phyloP scores from a whole-genome alignment of 345 rosid genomes.

The Melaleuca quinquenervia region DNA sequence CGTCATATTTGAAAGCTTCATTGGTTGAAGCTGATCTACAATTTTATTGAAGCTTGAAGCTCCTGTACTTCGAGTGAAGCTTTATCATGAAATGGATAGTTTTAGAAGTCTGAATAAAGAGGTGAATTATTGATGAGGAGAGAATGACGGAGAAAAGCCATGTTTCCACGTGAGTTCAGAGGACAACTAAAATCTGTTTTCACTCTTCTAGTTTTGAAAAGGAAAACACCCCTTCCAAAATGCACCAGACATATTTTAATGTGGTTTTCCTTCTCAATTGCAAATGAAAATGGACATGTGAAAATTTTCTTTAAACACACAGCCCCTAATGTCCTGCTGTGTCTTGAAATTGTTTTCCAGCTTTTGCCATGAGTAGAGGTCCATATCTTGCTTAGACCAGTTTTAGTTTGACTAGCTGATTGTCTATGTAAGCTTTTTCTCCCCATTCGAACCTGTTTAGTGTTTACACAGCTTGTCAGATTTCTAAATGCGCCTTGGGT shows the following conservation, averaged over 20 bases:
- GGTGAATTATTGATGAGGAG: neutral
- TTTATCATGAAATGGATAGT: neutral
- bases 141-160: neutral
- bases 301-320: neutral
- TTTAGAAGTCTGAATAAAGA: neutral
- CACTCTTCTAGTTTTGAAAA: neutral
- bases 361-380: neutral
- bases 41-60: neutral
- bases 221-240: neutral
- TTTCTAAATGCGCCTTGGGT: neutral
- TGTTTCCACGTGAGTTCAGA: neutral
- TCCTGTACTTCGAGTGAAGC: neutral
- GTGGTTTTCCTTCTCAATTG: neutral
- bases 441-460: neutral
- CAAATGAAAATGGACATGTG: neutral
- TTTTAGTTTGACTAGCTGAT: neutral
- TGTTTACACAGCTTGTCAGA: neutral
- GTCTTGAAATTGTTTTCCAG: neutral
- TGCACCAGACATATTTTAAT: neutral
- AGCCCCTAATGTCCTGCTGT: neutral
- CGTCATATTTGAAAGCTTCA: neutral
- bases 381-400: neutral
- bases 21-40: neutral
- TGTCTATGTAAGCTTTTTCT: neutral
- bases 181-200: too few relatives aligned